Evolutionary conservation across 306 rosid species (phyloP).

Genomic region (Prunus dulcis): DNA sequence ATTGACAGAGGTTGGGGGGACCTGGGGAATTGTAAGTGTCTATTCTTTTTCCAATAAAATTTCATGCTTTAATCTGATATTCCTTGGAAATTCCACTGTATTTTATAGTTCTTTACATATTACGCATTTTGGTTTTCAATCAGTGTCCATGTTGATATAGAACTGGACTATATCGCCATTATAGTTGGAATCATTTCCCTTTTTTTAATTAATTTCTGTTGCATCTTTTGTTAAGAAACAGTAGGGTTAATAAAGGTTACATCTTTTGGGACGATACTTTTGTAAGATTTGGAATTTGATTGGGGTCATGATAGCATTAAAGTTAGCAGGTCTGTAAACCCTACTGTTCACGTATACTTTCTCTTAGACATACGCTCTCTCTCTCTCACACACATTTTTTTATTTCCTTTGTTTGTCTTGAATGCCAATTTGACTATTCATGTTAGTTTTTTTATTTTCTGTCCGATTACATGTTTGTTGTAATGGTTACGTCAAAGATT

Average conservation of each 20-base stretch:
- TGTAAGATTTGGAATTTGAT: background rate
- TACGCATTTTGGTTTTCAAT: background rate
- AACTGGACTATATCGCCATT: background rate
- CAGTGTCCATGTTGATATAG: background rate
- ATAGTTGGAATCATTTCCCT: background rate
- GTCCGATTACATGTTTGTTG: no score
- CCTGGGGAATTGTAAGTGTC: slow-evolving; percentile 73
- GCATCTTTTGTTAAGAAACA: background rate
- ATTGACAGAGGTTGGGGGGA: slow-evolving; percentile 95
- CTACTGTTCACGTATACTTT: no score
- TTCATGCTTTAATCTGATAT: background rate
- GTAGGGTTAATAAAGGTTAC: background rate
- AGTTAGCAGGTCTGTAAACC: no score
- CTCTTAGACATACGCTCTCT: no score
- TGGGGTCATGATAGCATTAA: no score
- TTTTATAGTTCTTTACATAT: background rate
- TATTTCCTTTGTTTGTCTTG: no score
- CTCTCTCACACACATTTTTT: background rate
- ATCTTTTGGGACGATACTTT: no score
- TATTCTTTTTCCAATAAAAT: background rate
- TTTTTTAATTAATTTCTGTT: background rate
- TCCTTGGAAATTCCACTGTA: background rate
- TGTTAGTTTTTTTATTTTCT: no score
- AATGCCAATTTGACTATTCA: no score
- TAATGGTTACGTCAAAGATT: no score